phyloP scores from a whole-genome alignment of 2,329 filamentous ascomycete species.

The Thielaviopsis musarum region DNA sequence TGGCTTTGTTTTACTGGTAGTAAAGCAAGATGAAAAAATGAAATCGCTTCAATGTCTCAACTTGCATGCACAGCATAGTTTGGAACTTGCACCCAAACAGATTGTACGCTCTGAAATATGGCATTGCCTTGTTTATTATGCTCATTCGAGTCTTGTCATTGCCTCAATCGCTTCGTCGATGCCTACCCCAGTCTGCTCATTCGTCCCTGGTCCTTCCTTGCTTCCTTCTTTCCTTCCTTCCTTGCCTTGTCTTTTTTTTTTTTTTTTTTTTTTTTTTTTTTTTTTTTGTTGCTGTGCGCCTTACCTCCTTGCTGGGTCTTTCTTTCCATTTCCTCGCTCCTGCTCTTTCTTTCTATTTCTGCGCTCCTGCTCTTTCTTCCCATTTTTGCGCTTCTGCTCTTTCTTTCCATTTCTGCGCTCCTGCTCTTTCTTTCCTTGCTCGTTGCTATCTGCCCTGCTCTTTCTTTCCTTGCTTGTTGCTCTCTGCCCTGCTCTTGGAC shows the following conservation, averaged over 20 bases:
- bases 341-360: neutral
- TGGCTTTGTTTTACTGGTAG: neutral
- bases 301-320: neutral
- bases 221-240: constrained; percentile 13
- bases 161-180: constrained; percentile 1
- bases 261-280: constrained; percentile 8
- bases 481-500: neutral
- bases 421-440: neutral
- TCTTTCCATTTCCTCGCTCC: neutral
- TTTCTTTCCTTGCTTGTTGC: neutral
- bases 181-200: constrained; percentile 5
- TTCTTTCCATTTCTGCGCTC: neutral
- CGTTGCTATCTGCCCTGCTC: neutral
- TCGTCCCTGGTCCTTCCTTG: constrained; percentile 10
- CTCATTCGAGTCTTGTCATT: neutral
- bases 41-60: neutral
- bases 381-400: too few species aligned
- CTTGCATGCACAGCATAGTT: neutral
- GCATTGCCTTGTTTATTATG: neutral
- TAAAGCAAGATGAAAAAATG: neutral
- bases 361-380: neutral
- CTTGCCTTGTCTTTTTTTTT: constrained; percentile 6
- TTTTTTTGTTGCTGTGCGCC: neutral
- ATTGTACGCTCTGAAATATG: neutral
- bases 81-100: neutral